phyloP scores from a whole-genome alignment of 768 basidiomycete genomes.

The Phaeotremella fagi region DNA sequence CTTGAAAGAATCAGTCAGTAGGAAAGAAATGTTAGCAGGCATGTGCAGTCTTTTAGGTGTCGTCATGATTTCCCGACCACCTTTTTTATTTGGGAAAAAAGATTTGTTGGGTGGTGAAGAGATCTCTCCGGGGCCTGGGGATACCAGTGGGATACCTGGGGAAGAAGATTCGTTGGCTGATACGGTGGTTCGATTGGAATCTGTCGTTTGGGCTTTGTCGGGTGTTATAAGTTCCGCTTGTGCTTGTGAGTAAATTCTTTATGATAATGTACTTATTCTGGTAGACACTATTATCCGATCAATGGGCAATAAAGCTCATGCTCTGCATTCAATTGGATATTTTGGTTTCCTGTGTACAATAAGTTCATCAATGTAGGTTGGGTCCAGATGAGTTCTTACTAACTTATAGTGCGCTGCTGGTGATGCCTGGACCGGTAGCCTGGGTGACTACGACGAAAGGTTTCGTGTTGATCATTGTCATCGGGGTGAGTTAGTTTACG shows the following conservation, averaged over 20 bases:
- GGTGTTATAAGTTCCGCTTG: conserved; percentile 65
- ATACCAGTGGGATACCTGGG: conserved; percentile 9
- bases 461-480: conserved; percentile 32
- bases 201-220: conserved; percentile 63
- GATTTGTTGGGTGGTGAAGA: conserved; percentile 4
- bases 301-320: conserved; percentile 70
- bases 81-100: conserved; percentile 61
- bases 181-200: conserved; percentile 54
- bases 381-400: conserved; percentile 20
- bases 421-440: conserved; percentile 33
- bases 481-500: conserved; percentile 37
- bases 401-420: conserved; percentile 24
- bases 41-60: conserved; percentile 70
- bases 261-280: background rate
- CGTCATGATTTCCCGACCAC: conserved; percentile 72
- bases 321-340: conserved; percentile 66
- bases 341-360: conserved; percentile 61
- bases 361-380: conserved; percentile 45
- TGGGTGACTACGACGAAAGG: conserved; percentile 7
- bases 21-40: conserved; percentile 59
- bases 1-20: conserved; percentile 59
- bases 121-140: conserved; percentile 1
- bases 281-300: conserved; percentile 58
- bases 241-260: conserved; percentile 57
- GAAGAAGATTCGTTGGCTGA: conserved; percentile 20